Evolutionary conservation across 306 rosid genomes (phyloP).

Genomic region (Prunus mongolica): DNA sequence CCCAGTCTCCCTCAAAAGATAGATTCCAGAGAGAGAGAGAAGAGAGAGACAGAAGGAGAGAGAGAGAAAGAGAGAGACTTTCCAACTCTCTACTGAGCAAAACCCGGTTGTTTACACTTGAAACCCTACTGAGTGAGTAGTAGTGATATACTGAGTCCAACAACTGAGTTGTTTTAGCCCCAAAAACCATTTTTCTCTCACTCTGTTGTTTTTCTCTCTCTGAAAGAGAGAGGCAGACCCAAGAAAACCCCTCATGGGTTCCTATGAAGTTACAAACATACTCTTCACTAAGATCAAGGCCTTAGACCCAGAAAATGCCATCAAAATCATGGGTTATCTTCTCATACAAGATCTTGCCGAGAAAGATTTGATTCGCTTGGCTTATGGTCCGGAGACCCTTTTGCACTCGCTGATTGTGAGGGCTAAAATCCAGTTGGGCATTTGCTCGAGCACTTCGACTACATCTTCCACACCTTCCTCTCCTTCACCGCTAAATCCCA

Average conservation of each 20-base stretch:
- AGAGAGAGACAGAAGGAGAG: background rate
- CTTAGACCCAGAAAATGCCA: constrained; percentile 75
- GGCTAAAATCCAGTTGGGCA: constrained; percentile 53
- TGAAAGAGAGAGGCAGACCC: constrained; percentile 3
- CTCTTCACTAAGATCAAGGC: constrained; percentile 52
- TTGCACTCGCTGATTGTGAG: constrained; percentile 42
- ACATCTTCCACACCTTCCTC: constrained; percentile 43
- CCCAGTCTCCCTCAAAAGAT: constrained; percentile 28
- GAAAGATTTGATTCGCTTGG: constrained; percentile 53
- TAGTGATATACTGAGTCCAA: too few relatives aligned
- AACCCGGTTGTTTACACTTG: constrained; percentile 1
- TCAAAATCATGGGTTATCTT: constrained; percentile 73
- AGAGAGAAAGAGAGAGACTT: background rate
- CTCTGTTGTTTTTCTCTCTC: background rate
- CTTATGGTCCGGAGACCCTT: constrained; percentile 46
- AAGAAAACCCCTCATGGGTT: constrained; percentile 38
- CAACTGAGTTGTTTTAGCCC: background rate
- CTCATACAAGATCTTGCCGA: constrained; percentile 57
- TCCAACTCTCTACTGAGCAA: constrained; percentile 5
- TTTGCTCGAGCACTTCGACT: constrained; percentile 31
- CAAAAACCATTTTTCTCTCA: background rate
- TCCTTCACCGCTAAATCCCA: constrained; percentile 63
- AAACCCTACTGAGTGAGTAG: constrained; percentile 4
- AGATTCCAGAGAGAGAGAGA: constrained; percentile 44
- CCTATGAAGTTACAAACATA: constrained; percentile 58